Evolutionary conservation across 2,329 filamentous ascomycete genomes (phyloP).

Genomic region (Aspergillus quadricinctus): DNA sequence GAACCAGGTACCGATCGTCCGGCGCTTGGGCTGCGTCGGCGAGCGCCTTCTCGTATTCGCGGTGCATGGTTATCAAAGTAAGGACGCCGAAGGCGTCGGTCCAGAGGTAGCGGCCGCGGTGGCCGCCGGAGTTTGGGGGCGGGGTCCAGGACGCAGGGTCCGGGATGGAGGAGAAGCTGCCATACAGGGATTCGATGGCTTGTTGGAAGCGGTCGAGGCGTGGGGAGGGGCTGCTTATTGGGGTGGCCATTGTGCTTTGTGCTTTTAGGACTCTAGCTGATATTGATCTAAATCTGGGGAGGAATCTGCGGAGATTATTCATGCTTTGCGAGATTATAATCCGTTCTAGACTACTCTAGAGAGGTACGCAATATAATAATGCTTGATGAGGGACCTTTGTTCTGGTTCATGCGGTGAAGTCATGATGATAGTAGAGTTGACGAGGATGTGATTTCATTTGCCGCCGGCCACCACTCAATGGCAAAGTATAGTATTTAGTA

Average conservation of each 20-base stretch:
- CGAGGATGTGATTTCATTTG: constrained; percentile 18
- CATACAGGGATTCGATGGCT: constrained; percentile 40
- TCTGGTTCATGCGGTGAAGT: constrained; percentile 20
- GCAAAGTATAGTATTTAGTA: neutral
- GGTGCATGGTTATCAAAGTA: constrained; percentile 54
- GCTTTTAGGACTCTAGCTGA: neutral
- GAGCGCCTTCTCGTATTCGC: constrained; percentile 26
- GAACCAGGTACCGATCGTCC: constrained; percentile 43
- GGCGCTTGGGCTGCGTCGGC: constrained; percentile 1
- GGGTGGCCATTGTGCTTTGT: neutral
- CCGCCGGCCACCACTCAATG: neutral
- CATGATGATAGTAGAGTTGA: constrained; percentile 25
- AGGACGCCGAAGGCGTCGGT: constrained; percentile 58
- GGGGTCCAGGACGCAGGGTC: constrained; percentile 43
- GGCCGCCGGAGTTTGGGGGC: constrained; percentile 50
- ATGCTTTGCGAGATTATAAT: neutral
- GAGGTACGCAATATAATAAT: neutral
- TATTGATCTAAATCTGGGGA: neutral
- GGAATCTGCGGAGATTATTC: neutral
- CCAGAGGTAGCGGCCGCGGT: constrained; percentile 58
- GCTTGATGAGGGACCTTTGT: too few relatives aligned
- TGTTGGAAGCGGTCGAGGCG: constrained; percentile 29
- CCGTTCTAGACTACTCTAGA: neutral
- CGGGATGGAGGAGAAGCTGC: constrained; percentile 28
- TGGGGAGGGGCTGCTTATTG: constrained; percentile 18